Evolutionary conservation across 306 rosid species (phyloP), one percentile per base, ranked within the genome.

Genomic region (Cicer judaicum): DNA sequence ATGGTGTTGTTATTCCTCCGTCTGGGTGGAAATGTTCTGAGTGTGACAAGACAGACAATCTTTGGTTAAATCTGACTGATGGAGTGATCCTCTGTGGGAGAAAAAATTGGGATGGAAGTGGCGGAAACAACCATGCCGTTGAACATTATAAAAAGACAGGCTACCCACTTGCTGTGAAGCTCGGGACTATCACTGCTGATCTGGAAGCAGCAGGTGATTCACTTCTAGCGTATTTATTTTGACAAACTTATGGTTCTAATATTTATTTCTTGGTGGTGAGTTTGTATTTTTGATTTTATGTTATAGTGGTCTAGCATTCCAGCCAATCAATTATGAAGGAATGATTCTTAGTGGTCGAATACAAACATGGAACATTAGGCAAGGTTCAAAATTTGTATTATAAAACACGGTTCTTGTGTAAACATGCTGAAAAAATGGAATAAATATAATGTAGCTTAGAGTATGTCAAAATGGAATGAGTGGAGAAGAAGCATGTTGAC

Each of bases 101-200:
- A 80, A 90, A 34, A 85, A 94, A 88, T 70, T 94, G 96, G 96
- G 99, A 91, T 75, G 97, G 99, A 59, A 92, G 75, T 64, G 99
- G 99, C 68, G 99, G 99, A 49, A 94, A 94, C 82, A 83, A 94
- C 84, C 99, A 94, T 79, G 99, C 99, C 11, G 24, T 90, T 81
- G 92, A 92, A 49, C 90, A 92, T 83, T 94, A 88, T 59, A 89
- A 86, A 68, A 85, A 90, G 76, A 92, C 97, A 0, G 73, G 87
- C 79, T 89, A 88, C 73, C 99, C 99, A 68, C 93, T 94, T 87
- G 95, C 99, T 36, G 96, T 94, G 54, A 94, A 94, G 86, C 93
- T 94, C 34, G 99, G 99, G 56, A 94, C 99, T 56, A 87, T 94
- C 74, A 92, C 99, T 9, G 93, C 96, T 63, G 99, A 94, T 84